phyloP scores from a whole-genome alignment of 2,329 filamentous ascomycete genomes.

The Hypomyces perniciosus region DNA sequence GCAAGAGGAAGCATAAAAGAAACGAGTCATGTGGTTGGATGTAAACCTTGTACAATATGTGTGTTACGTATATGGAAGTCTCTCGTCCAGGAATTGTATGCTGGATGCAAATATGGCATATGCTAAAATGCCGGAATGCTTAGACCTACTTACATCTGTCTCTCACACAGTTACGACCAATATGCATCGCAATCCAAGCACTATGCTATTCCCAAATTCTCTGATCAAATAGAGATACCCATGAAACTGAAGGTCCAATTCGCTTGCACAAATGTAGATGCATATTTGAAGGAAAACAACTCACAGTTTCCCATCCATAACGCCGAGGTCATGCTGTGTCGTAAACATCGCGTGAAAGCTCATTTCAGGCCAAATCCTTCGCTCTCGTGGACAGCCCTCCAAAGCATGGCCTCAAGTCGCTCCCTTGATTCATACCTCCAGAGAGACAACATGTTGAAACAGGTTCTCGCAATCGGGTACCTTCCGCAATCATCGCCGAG shows the following conservation, averaged over 20 bases:
- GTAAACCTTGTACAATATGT: conserved; percentile 25
- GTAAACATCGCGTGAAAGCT: conserved; percentile 13
- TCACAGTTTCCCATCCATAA: no score
- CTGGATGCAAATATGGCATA: conserved; percentile 8
- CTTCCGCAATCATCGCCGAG: conserved; percentile 67
- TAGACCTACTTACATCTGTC: neutral
- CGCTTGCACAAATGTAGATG: neutral
- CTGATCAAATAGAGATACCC: neutral
- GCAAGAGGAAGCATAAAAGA: conserved; percentile 24
- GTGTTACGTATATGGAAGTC: conserved; percentile 16
- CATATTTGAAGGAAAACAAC: neutral
- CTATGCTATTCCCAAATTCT: conserved; percentile 2
- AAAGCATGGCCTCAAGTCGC: conserved; percentile 65
- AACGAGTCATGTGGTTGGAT: conserved; percentile 3
- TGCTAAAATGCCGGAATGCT: neutral
- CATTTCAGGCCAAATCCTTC: conserved; percentile 88
- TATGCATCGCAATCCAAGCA: neutral
- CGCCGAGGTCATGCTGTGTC: neutral
- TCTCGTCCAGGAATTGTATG: conserved; percentile 1
- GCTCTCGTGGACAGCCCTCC: conserved; percentile 82
- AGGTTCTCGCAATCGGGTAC: conserved; percentile 82
- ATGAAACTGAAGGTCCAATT: neutral
- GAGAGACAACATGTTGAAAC: conserved; percentile 79
- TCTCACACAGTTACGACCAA: neutral
- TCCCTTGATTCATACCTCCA: conserved; percentile 64